A percentile compares a stretch with the other conserved stretches of the same genome.
These are phyloP conservation scores for Microdochium bolleyi DNA, from an alignment of 2,329 filamentous ascomycete species.

Conservation along the genomic window DNA sequence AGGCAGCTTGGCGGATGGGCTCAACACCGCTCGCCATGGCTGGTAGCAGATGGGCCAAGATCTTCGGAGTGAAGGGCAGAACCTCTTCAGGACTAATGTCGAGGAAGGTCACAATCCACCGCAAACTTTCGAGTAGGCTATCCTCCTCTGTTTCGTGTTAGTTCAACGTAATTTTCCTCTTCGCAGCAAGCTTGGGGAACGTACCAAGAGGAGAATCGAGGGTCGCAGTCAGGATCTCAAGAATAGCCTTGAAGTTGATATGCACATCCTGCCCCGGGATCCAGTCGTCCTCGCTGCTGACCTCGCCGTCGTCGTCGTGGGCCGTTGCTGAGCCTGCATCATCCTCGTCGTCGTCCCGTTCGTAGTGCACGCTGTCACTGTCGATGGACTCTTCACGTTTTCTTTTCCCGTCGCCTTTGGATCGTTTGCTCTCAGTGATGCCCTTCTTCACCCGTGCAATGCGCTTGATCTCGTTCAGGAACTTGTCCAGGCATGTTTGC, in stretches of 20 bases:
- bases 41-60: conserved; percentile 85
- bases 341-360: conserved; percentile 53
- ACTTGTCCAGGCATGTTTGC: conserved; percentile 80
- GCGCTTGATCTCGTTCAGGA: conserved; percentile 87
- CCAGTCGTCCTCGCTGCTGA: conserved; percentile 82
- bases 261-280: conserved; percentile 95
- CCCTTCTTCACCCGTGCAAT: conserved; percentile 90
- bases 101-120: conserved; percentile 94
- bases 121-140: conserved; percentile 79
- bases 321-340: conserved; percentile 44
- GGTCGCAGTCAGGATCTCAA: conserved; percentile 86
- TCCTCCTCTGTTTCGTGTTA: conserved; percentile 63
- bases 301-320: conserved; percentile 47
- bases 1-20: conserved; percentile 79
- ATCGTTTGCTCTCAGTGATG: conserved; percentile 76
- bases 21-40: conserved; percentile 91
- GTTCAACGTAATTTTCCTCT: conserved; percentile 2
- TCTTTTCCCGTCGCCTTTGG: conserved; percentile 56
- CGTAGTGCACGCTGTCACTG: conserved; percentile 50
- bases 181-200: conserved; percentile 10
- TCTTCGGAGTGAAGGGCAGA: conserved; percentile 84
- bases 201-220: conserved; percentile 73
- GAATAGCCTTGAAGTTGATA: conserved; percentile 83
- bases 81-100: conserved; percentile 98
- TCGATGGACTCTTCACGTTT: conserved; percentile 66